Evolutionary conservation across 257 asterid genomes (phyloP).

Genomic region (Vinca minor): DNA sequence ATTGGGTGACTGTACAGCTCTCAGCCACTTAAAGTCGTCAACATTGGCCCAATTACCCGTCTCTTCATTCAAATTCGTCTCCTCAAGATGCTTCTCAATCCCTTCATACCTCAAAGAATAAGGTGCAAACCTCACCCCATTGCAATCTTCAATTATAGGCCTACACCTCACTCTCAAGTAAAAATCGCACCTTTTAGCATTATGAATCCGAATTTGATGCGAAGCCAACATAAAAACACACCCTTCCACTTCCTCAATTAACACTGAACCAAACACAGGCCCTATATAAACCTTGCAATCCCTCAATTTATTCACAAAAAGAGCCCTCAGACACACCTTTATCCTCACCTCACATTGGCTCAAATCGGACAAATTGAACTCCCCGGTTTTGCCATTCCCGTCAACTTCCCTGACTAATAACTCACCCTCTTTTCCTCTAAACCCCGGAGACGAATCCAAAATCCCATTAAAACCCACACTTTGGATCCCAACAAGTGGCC

Average conservation of each 20-base stretch:
- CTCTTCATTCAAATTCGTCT: slow-evolving; percentile 67
- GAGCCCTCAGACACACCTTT: no score
- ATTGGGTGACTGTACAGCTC: no score
- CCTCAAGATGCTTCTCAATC: no score
- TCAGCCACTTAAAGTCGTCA: no score
- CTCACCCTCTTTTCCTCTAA: slow-evolving; percentile 44
- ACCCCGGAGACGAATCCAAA: no score
- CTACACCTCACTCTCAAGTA: slow-evolving; percentile 76
- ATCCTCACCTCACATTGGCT: no score
- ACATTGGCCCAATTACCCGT: slow-evolving; percentile 76
- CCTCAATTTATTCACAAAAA: no score
- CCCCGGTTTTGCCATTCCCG: slow-evolving; percentile 21
- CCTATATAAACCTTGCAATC: slow-evolving; percentile 60
- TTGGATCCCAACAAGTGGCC: background rate
- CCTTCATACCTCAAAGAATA: slow-evolving; percentile 59
- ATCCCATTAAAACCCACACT: no score
- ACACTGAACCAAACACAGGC: slow-evolving; percentile 49
- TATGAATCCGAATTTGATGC: no score
- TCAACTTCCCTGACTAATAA: slow-evolving; percentile 43
- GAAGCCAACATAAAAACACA: slow-evolving; percentile 59
- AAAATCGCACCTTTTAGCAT: slow-evolving; percentile 61
- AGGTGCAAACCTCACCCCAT: slow-evolving; percentile 60
- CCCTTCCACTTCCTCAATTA: slow-evolving; percentile 64
- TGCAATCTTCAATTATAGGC: slow-evolving; percentile 75
- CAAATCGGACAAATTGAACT: no score